Evolutionary conservation across 306 rosid species (phyloP), one percentile per base, ranked within the genome.

Genomic region (Vachellia collinsii): DNA sequence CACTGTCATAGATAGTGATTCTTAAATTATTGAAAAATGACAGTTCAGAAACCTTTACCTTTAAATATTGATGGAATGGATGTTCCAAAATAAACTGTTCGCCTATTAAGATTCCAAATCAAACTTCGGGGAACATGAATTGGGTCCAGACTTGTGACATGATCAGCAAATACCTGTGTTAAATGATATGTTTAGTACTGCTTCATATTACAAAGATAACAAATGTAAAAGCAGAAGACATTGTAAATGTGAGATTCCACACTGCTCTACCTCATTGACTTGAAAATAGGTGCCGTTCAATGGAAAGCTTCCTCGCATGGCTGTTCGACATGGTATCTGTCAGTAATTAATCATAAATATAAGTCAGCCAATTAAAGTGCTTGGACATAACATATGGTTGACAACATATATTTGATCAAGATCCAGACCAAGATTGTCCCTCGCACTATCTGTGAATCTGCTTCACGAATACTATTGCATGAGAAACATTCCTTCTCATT

Each of bases 311-410:
- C 98, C 98, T 76, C 89, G 85, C 98, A 88, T 94, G 64, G 98
- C 97, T 71, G 97, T 94, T 74, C 98, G 92, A 43, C 98, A 94
- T 69, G 98, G 98, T 90, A 94, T 90, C 98, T 94, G 81, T 86
- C 38, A 78, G 81, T 59, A 77, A 83, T 79, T 50, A 54, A 76
- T 83, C 51, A 79, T 17, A 38, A 74, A 39, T 69, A 65, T 46
- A 23, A 51, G 85, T 79, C 75, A 85, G 78, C 13, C 23, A 59
- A 65, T 38, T 71, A 53, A 44, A 41, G 39, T 80, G 67, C 71
- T 51, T 25, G 14, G 25, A 75, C 8, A 50, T 58, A 43, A 9
- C 34, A 17, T 17, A 73, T 72, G 54, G 74, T 25, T 56, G 47
- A 37, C 38, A 23, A 43, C 14, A 42, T 79, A 22, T 47, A 38